Percentiles rank a stretch among this genome's conserved stretches.
These are phyloP conservation scores for Phytophthora syringae DNA, from an alignment of 352 stramenopile genomes.

Conservation along the genomic window DNA sequence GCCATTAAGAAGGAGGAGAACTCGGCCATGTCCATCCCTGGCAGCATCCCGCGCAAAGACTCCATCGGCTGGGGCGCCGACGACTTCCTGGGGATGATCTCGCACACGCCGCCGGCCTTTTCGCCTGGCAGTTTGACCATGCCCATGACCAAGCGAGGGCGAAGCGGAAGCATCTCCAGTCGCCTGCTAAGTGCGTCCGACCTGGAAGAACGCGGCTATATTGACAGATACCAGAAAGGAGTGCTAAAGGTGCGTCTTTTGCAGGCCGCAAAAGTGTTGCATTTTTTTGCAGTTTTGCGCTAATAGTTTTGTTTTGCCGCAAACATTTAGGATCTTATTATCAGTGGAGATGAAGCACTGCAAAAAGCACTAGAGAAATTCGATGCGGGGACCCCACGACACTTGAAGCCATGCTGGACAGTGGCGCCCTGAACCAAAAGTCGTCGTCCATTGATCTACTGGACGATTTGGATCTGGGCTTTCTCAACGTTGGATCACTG, in stretches of 20 bases:
- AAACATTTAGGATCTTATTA: constrained; percentile 83
- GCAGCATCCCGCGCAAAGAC: constrained; percentile 71
- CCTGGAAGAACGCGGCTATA: constrained; percentile 90
- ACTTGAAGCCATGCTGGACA: constrained; percentile 87
- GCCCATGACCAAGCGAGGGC: constrained; percentile 86
- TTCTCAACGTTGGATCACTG: constrained; percentile 86
- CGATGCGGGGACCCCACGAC: constrained; percentile 87
- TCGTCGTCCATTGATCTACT: constrained; percentile 83
- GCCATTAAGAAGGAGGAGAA: constrained; percentile 76
- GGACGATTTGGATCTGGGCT: constrained; percentile 88
- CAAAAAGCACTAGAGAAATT: constrained; percentile 92
- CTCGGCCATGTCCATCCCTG: constrained; percentile 38
- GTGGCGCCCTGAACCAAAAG: constrained; percentile 82
- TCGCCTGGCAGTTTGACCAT: constrained; percentile 89
- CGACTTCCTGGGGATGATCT: constrained; percentile 90
- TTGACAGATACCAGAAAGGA: constrained; percentile 91
- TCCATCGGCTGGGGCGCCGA: constrained; percentile 85
- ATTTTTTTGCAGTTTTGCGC: background rate
- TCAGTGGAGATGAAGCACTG: constrained; percentile 89
- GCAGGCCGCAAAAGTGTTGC: too few species aligned
- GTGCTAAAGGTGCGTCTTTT: constrained; percentile 78
- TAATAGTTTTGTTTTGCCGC: constrained; percentile 4
- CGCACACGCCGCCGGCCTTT: constrained; percentile 91
- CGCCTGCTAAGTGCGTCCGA: constrained; percentile 89
- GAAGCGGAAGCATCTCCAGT: constrained; percentile 86